phyloP scores from a whole-genome alignment of 2,329 filamentous ascomycete genomes.

The Fusarium metavorans region DNA sequence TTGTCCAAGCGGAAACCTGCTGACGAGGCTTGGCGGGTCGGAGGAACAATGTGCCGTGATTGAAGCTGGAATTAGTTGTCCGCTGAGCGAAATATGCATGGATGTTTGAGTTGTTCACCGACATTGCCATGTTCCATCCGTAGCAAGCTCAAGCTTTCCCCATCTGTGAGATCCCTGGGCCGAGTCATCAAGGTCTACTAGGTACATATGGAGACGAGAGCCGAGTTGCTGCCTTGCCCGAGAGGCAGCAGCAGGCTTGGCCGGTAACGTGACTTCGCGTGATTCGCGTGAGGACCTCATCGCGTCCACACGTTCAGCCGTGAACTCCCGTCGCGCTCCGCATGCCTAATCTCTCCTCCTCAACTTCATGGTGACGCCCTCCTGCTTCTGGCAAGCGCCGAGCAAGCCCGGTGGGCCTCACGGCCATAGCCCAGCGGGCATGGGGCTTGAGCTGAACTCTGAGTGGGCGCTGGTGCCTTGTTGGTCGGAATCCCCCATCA shows the following conservation, averaged over 20 bases:
- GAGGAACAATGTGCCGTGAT: neutral
- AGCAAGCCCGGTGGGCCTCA: neutral
- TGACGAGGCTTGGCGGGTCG: neutral
- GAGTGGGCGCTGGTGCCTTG: slow-evolving; percentile 22
- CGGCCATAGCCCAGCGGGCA: neutral
- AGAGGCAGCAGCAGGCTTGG: neutral
- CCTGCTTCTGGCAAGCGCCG: neutral
- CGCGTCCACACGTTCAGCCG: neutral
- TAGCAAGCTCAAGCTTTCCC: neutral
- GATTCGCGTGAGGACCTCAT: slow-evolving; percentile 4
- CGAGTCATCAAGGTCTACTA: neutral
- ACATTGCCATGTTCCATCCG: neutral
- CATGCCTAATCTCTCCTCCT: neutral
- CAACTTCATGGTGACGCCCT: neutral
- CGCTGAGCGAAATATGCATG: neutral
- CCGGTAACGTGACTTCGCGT: slow-evolving; percentile 27
- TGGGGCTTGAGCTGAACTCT: neutral
- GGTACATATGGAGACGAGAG: neutral
- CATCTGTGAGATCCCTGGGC: neutral
- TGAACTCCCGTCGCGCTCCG: neutral
- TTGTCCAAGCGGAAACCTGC: neutral
- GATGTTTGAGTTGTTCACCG: neutral
- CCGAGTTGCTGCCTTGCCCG: neutral
- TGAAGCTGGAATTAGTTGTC: neutral
- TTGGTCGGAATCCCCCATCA: neutral